Evolutionary conservation across 176 grass and related monocot genomes (phyloP).

Genomic region (Lolium rigidum): DNA sequence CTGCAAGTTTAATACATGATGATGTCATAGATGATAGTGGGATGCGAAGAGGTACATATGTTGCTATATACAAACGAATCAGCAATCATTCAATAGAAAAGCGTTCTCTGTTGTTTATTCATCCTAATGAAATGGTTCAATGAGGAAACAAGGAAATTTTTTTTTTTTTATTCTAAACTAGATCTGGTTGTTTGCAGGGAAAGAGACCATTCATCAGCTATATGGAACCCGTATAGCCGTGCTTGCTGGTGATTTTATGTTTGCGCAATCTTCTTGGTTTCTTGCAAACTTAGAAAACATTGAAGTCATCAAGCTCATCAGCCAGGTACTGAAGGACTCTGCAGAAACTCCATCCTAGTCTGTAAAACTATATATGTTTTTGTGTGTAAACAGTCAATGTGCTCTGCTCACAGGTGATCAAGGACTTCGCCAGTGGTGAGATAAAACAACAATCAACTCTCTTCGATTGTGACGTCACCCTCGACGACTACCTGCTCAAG

Average conservation of each 20-base stretch:
- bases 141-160: background rate
- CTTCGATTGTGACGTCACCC: slow-evolving; percentile 75
- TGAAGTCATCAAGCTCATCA: slow-evolving; percentile 96
- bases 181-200: slow-evolving; percentile 57
- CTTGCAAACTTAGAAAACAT: slow-evolving; percentile 95
- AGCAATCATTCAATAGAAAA: background rate
- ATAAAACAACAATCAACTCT: slow-evolving; percentile 91
- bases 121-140: background rate
- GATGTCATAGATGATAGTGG: slow-evolving; percentile 97
- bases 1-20: slow-evolving; percentile 97
- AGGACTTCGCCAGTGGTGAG: slow-evolving; percentile 95
- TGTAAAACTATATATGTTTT: background rate
- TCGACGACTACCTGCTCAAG: slow-evolving; percentile 94
- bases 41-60: slow-evolving; percentile 78
- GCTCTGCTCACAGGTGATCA: slow-evolving; percentile 74
- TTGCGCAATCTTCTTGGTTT: slow-evolving; percentile 97
- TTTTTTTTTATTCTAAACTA: slow-evolving; percentile 12
- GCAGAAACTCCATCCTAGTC: slow-evolving; percentile 21
- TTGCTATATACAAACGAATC: slow-evolving; percentile 23
- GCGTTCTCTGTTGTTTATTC: background rate
- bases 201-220: slow-evolving; percentile 85
- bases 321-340: slow-evolving; percentile 60
- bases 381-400: background rate
- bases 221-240: slow-evolving; percentile 91
- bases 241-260: slow-evolving; percentile 97